These are phyloP conservation scores for Wickerhamomyces silvicola DNA, from an alignment of 805 yeast genomes.

Conservation along the genomic window DNA sequence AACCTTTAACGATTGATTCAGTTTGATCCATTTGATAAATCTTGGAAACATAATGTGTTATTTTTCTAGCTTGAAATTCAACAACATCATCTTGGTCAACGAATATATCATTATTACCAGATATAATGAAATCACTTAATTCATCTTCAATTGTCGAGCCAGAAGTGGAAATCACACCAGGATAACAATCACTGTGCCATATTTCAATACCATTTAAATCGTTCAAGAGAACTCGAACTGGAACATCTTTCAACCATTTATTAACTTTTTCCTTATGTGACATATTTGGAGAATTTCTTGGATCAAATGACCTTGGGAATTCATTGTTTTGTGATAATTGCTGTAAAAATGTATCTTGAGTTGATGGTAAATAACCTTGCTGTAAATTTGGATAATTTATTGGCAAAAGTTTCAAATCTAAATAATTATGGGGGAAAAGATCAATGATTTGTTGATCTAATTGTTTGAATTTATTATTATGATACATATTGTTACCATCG, in stretches of 20 bases:
- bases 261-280: constrained; percentile 58
- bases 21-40: constrained; percentile 26
- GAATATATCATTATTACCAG: constrained; percentile 19
- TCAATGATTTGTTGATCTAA: too few relatives aligned
- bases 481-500: too few relatives aligned
- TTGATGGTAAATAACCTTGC: not conserved
- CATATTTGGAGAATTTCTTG: constrained; percentile 59
- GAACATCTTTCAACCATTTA: constrained; percentile 57
- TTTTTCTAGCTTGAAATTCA: constrained; percentile 46
- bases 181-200: constrained; percentile 43
- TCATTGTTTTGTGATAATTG: not conserved
- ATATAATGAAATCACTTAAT: constrained; percentile 8
- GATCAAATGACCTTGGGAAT: constrained; percentile 50
- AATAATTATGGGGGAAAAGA: too few relatives aligned
- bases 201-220: constrained; percentile 2
- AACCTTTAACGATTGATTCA: constrained; percentile 6
- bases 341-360: not conserved
- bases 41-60: constrained; percentile 39
- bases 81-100: constrained; percentile 40
- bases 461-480: too few relatives aligned
- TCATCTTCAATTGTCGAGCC: constrained; percentile 3
- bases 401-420: too few relatives aligned
- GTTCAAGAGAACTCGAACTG: constrained; percentile 30
- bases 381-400: not conserved
- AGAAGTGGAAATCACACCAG: constrained; percentile 33